Base-by-base conservation (phyloP, 2,329 filamentous ascomycete species). In the Colletotrichum cordylinicola region DNA sequence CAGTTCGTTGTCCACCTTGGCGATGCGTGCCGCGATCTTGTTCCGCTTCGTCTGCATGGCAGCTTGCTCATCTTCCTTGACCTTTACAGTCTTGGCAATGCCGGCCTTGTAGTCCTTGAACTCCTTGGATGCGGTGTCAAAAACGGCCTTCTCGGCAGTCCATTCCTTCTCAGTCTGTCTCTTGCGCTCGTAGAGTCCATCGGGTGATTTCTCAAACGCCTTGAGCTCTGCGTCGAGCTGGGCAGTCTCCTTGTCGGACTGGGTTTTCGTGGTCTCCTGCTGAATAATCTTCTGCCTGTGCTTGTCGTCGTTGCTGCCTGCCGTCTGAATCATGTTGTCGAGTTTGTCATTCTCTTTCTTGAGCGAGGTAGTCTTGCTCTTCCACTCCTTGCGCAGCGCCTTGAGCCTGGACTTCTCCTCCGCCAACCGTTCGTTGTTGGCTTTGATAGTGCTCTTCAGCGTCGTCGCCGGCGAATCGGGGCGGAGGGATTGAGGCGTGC, bases 381-480 rank as follows among this genome's bases (percentile, higher is more conserved):
- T 94, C 85, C 94, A 94, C 75, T 96, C 94, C 83, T 94, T 95
- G 77, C 94, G 93, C 76, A 91, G 89, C 43, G 91, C 90, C 86
- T 94, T 95, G 79, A 95, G 90, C 68, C 91, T 91, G 75, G 90
- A 89, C 79, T 92, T 93, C 80, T 94, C 92, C 77, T 96, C 94
- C 29, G 90, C 87, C 37, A 96, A 88, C 82, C 93, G 94, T 74
- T 90, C 88, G 81, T 96, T 93, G 65, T 93, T 91, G 13, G 93
- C 91, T 62, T 91, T 91, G 79, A 96, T 95, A 3, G 94, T 95
- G 35, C 94, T 94, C 82, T 92, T 93, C 52, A 96, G 88, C 3
- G 94, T 96, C 12, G 94, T 95, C 12, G 92, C 92, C 4, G 94
- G 94, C 15, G 94, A 96, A 77, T 94, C 93, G 31, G 94, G 94